A percentile compares a stretch with the other conserved stretches of the same genome.
These are phyloP conservation scores for Schrenkiella parvula DNA, from an alignment of 345 rosid species.

Conservation along the genomic window DNA sequence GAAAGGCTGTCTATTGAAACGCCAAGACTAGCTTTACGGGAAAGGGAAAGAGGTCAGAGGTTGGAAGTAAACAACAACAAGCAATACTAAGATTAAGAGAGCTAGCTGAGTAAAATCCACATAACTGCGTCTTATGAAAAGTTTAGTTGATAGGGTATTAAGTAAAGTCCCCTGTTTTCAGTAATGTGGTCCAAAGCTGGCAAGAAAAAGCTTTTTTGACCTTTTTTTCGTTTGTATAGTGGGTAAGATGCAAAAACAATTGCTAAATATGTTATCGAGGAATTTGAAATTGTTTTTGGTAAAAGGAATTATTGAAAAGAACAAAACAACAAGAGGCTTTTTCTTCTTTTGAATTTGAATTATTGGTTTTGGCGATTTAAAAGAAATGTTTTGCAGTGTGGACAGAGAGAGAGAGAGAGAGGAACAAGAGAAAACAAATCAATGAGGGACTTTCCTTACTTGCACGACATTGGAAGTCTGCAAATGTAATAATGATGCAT, in stretches of 20 bases:
- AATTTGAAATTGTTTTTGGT: conserved; percentile 11
- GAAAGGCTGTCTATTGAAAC: conserved; percentile 58
- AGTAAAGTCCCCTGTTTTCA: conserved; percentile 7
- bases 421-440: conserved; percentile 5
- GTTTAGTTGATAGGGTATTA: conserved; percentile 14
- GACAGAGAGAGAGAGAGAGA: background rate
- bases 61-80: conserved; percentile 21
- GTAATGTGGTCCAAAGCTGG: conserved; percentile 25
- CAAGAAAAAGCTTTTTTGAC: conserved; percentile 16
- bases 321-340: background rate
- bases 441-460: background rate
- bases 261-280: conserved; percentile 25
- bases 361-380: background rate
- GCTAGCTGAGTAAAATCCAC: background rate
- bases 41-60: conserved; percentile 46
- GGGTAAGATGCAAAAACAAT: conserved; percentile 26
- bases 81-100: conserved; percentile 17
- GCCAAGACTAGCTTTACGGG: conserved; percentile 35
- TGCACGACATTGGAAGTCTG: conserved; percentile 18
- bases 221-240: conserved; percentile 41
- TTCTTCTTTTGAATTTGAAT: conserved; percentile 16
- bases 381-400: background rate
- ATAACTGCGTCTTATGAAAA: background rate
- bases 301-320: background rate
- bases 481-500: conserved; percentile 17